Evolutionary conservation across 345 rosid genomes (phyloP).

Genomic region (Ricinus communis): DNA sequence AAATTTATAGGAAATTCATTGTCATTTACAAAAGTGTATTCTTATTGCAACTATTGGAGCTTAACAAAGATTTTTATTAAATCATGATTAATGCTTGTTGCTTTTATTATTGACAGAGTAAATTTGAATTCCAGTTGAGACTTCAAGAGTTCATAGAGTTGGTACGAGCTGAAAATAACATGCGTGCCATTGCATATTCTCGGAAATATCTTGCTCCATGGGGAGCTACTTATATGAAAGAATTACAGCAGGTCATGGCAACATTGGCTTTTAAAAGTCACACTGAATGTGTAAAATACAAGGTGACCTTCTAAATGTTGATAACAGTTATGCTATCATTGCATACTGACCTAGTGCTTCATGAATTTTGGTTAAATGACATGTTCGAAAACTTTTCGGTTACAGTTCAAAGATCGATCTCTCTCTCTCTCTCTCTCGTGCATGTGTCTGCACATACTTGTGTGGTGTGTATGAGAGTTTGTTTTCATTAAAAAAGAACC

Average conservation of each 20-base stretch:
- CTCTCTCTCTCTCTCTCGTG: neutral
- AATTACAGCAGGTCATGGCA: slow-evolving; percentile 73
- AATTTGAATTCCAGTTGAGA: slow-evolving; percentile 88
- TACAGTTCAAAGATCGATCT: neutral
- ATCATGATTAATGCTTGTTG: neutral
- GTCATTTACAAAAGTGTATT: neutral
- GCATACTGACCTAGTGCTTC: neutral
- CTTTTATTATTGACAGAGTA: slow-evolving; percentile 63
- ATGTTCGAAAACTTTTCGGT: neutral
- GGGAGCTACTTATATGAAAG: slow-evolving; percentile 86
- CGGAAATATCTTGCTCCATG: slow-evolving; percentile 83
- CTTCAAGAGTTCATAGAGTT: slow-evolving; percentile 93
- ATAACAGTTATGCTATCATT: neutral
- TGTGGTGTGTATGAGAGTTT: neutral
- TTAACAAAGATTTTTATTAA: neutral
- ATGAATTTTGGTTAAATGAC: neutral
- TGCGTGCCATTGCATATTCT: slow-evolving; percentile 76
- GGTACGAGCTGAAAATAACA: slow-evolving; percentile 67
- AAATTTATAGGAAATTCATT: neutral
- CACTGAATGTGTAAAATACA: slow-evolving; percentile 73
- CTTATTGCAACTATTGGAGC: neutral
- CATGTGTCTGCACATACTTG: neutral
- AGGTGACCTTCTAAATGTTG: slow-evolving; percentile 45
- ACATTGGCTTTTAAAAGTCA: slow-evolving; percentile 84
- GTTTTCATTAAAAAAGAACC: neutral